Evolutionary conservation across 306 rosid genomes (phyloP).

Genomic region (Delonix regia): DNA sequence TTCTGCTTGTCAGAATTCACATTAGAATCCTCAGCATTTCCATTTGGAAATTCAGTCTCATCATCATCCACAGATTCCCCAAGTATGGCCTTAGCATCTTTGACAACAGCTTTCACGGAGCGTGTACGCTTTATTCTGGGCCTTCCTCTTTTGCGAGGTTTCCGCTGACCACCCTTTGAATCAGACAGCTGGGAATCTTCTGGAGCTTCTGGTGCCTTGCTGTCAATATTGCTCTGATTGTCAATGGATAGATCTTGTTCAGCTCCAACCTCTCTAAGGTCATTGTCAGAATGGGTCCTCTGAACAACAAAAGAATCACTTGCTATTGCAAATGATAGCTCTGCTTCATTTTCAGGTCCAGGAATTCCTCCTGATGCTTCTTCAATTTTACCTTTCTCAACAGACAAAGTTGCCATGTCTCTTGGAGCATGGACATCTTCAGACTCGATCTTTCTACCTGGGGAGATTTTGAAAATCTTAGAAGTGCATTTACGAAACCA

Average conservation of each 20-base stretch:
- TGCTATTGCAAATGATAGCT: slow-evolving; percentile 68
- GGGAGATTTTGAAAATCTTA: slow-evolving; percentile 79
- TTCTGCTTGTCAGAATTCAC: slow-evolving; percentile 58
- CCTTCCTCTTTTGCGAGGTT: slow-evolving; percentile 60
- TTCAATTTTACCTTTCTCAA: slow-evolving; percentile 44
- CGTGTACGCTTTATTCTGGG: slow-evolving; percentile 54
- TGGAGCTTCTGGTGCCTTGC: slow-evolving; percentile 51
- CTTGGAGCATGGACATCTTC: slow-evolving; percentile 49
- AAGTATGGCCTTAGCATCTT: slow-evolving; percentile 76
- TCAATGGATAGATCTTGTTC: slow-evolving; percentile 64
- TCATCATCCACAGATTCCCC: slow-evolving; percentile 57
- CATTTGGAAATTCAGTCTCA: slow-evolving; percentile 64
- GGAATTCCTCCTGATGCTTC: slow-evolving; percentile 47
- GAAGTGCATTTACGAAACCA: slow-evolving; percentile 94
- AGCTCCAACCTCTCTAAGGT: slow-evolving; percentile 58
- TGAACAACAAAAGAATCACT: slow-evolving; percentile 71
- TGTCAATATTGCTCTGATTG: slow-evolving; percentile 65
- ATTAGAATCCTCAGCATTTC: slow-evolving; percentile 71
- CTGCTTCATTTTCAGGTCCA: slow-evolving; percentile 68
- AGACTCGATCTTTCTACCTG: slow-evolving; percentile 57
- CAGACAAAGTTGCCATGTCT: slow-evolving; percentile 41
- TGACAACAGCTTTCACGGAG: slow-evolving; percentile 66
- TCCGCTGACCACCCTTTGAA: slow-evolving; percentile 46
- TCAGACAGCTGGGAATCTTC: slow-evolving; percentile 64
- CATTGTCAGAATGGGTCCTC: slow-evolving; percentile 60